Base-by-base conservation (phyloP, 345 rosid species). In the Zanthoxylum bungeanum region DNA sequence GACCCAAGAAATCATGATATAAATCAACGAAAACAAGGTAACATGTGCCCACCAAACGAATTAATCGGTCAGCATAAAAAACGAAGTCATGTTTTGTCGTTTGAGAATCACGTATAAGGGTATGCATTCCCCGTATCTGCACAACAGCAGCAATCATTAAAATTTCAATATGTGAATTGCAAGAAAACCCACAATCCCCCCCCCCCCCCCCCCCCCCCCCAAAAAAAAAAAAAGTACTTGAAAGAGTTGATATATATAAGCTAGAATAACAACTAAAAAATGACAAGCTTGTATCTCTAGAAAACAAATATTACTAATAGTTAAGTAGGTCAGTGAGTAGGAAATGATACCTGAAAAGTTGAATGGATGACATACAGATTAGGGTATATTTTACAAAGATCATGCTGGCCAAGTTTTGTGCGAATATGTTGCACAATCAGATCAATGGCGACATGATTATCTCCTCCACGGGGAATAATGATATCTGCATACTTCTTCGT, bases 91-190 rank as follows among this genome's bases (percentile, higher is more conserved):
- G 98, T 78, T 89, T 95, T 56, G 98, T 89, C 78, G 90, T 92
- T 80, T 88, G 91, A 78, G 93, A 66, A 81, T 92, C 99, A 70
- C 99, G 99, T 82, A 95, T 89, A 40, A 95, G 97, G 70, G 99
- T 95, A 83, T 95, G 99, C 99, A 95, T 95, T 72, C 99, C 99
- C 73, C 97, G 82, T 79, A 92, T 95, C 99, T 95, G 89, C 81
- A 89, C 30, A 70, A 24, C 70, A 60, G 51, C 12, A 30, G 63
- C 36, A 62, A 70, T 28, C 36, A 58, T 47, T 9, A 51, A 62
- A 50, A 57, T 58, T 12, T 34, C 53, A 69, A 21, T 9, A 62
- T 56, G 57, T 49, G 50, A 27, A 14, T 25, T 57, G 21, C n/a
- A 69, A 57, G 62, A 28, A 34, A 39, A 36, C 50, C 21, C 21